Evolutionary conservation across 805 yeast species (phyloP).

Genomic region (Candida caryicola): DNA sequence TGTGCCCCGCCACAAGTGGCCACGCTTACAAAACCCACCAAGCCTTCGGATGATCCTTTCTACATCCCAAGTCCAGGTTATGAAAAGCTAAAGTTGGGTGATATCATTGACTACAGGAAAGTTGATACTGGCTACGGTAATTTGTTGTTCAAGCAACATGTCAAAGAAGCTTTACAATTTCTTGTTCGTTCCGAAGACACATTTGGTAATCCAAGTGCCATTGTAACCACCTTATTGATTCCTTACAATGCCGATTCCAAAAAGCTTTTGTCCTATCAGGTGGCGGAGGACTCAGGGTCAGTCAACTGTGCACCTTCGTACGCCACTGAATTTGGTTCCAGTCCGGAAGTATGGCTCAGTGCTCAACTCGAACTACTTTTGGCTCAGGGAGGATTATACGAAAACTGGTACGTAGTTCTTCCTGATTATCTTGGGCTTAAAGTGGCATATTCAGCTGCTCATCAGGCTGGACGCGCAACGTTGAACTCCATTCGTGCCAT

Average conservation of each 20-base stretch:
- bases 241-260: conserved; percentile 23
- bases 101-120: conserved; percentile 20
- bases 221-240: conserved; percentile 21
- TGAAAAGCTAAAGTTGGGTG: conserved; percentile 19
- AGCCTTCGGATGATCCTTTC: conserved; percentile 19
- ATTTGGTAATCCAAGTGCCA: conserved; percentile 17
- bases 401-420: conserved; percentile 18
- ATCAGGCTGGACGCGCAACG: conserved; percentile 18
- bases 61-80: conserved; percentile 22
- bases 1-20: no score
- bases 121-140: conserved; percentile 19
- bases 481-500: conserved; percentile 19
- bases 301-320: conserved; percentile 23
- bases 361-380: conserved; percentile 11
- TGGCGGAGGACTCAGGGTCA: conserved; percentile 20
- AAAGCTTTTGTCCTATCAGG: conserved; percentile 19
- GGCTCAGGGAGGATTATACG: conserved; percentile 12
- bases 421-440: conserved; percentile 22
- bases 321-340: conserved; percentile 1
- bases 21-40: no score
- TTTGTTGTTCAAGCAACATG: conserved; percentile 16
- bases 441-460: conserved; percentile 18
- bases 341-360: neutral
- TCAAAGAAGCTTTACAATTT: conserved; percentile 20
- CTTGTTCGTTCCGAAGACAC: conserved; percentile 21